These are phyloP conservation scores for Tricladium varicosporioides DNA, from an alignment of 2,329 filamentous ascomycete genomes.

Conservation along the genomic window DNA sequence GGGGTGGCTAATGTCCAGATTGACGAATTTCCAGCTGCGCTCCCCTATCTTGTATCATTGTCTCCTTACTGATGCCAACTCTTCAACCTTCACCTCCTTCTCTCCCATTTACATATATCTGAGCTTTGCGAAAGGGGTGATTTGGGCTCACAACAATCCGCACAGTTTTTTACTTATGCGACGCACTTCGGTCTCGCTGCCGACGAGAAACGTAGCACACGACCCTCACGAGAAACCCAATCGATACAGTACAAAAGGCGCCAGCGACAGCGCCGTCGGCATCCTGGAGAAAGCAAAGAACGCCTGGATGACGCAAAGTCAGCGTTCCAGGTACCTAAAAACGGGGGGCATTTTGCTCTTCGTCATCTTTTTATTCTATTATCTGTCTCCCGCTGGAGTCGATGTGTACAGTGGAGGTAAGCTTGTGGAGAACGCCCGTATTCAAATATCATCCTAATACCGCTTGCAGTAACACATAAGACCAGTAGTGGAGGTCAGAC, in stretches of 20 bases:
- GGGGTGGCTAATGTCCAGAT: conserved; percentile 4
- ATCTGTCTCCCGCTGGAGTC: conserved; percentile 56
- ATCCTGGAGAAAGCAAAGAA: conserved; percentile 55
- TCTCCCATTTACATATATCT: conserved; percentile 3
- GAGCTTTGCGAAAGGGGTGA: conserved; percentile 2
- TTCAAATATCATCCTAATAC: not conserved
- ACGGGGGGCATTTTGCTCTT: conserved; percentile 60
- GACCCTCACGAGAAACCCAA: conserved; percentile 65
- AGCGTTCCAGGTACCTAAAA: conserved; percentile 64
- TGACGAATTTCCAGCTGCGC: conserved; percentile 10
- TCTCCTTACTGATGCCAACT: not conserved
- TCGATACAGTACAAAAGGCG: conserved; percentile 52
- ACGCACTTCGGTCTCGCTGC: conserved; percentile 63
- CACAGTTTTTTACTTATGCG: conserved; percentile 47
- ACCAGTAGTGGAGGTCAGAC: conserved; percentile 46
- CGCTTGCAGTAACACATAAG: conserved; percentile 20
- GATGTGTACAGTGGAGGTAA: conserved; percentile 28
- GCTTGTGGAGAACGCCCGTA: not conserved
- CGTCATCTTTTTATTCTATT: conserved; percentile 61
- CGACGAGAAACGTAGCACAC: conserved; percentile 57
- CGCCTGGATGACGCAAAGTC: conserved; percentile 61
- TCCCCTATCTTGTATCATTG: conserved; percentile 6
- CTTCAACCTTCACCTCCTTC: not conserved
- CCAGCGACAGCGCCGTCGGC: conserved; percentile 38
- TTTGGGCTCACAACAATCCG: conserved; percentile 10